These are phyloP conservation scores for Climacium dendroides DNA, from an alignment of 225 moss, liverwort and hornwort species.

Conservation along the genomic window DNA sequence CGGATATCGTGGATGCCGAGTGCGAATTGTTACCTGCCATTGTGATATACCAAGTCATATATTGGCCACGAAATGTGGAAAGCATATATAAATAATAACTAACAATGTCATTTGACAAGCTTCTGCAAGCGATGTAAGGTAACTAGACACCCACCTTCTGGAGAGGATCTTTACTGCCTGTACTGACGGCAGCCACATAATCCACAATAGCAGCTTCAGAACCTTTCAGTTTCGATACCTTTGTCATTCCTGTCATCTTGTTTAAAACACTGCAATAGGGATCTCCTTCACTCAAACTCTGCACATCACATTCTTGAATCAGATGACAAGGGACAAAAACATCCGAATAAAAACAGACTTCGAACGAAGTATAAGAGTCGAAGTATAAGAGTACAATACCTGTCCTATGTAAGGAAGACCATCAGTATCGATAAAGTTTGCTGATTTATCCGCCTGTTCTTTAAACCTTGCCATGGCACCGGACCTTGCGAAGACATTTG, in stretches of 20 bases:
- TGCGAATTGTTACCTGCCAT: conserved; percentile 71
- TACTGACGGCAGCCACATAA: conserved; percentile 75
- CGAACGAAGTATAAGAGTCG: background rate
- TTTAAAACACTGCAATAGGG: conserved; percentile 88
- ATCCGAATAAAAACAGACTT: background rate
- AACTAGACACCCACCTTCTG: conserved; percentile 56
- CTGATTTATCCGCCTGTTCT: conserved; percentile 43
- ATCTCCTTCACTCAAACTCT: conserved; percentile 65
- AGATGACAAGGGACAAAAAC: background rate
- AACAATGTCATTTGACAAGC: background rate
- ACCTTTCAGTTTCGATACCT: conserved; percentile 81
- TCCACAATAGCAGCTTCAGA: conserved; percentile 86
- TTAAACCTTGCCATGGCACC: conserved; percentile 22
- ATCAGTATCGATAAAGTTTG: conserved; percentile 64
- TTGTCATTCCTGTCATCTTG: conserved; percentile 62
- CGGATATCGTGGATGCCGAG: conserved; percentile 81
- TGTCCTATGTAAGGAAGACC: conserved; percentile 93
- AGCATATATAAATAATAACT: background rate
- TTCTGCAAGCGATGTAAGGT: background rate
- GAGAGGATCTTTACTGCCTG: conserved; percentile 81
- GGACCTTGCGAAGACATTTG: conserved; percentile 64
- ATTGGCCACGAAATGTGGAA: background rate
- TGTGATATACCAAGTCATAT: background rate
- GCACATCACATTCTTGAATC: conserved; percentile 4
- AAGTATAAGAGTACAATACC: conserved; percentile 3